Evolutionary conservation across 306 rosid species (phyloP).

Genomic region (Cucurbita maxima): DNA sequence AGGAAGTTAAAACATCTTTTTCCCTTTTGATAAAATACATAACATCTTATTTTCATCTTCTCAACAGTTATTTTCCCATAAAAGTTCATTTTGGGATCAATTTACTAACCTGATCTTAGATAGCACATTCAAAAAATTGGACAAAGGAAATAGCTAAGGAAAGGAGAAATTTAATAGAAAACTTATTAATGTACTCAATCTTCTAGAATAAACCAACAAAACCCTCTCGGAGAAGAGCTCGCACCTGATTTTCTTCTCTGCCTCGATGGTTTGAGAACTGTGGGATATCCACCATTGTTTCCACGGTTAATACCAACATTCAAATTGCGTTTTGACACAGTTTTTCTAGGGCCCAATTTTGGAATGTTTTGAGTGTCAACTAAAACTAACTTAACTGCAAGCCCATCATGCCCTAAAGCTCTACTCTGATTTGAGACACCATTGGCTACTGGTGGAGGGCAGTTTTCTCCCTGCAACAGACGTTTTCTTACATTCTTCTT

Average conservation of each 20-base stretch:
- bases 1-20: background rate
- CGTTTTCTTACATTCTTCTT: conserved; percentile 73
- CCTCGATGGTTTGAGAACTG: conserved; percentile 55
- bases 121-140: background rate
- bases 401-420: conserved; percentile 52
- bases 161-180: background rate
- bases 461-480: conserved; percentile 50
- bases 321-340: conserved; percentile 51
- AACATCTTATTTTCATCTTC: background rate
- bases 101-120: background rate
- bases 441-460: conserved; percentile 33
- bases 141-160: background rate
- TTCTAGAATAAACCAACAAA: background rate
- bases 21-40: background rate
- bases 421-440: conserved; percentile 48
- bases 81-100: background rate
- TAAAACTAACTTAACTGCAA: conserved; percentile 59
- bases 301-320: conserved; percentile 56
- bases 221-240: background rate
- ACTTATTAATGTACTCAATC: background rate
- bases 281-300: conserved; percentile 62
- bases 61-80: background rate
- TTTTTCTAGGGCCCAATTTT: conserved; percentile 69
- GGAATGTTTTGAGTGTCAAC: conserved; percentile 80
- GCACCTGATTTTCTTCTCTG: conserved; percentile 77